Base-by-base conservation (phyloP, 306 rosid genomes). In the Rubus parviflorus region DNA sequence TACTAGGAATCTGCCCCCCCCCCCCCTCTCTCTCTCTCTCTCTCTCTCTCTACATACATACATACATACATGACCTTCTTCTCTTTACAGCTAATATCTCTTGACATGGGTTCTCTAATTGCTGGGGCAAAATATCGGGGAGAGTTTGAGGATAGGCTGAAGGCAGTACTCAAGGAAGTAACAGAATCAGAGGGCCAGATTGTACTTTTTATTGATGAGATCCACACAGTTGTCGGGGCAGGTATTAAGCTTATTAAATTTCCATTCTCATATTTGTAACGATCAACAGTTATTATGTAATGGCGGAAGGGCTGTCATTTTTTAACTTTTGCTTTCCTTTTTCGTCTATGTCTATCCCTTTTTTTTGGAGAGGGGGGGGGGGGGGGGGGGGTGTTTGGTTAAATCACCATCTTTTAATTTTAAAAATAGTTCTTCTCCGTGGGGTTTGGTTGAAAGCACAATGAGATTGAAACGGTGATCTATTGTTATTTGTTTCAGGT, bases 91-190 rank as follows among this genome's bases (percentile, higher is more conserved):
- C 88, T 95, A 80, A 95, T 95, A 79, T 95, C 99, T 60, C 99
- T 95, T 78, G 99, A 92, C 84, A 95, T 95, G 99, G 99, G 99
- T 74, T 86, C 99, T 47, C 94, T 92, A 37, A 95, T 95, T 89
- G 99, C 97, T 75, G 99, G 97, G 58, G 99, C 99, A 73, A 95
- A 95, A 78, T 95, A 90, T 81, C 92, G 99, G 42, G 99, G 99
- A 82, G 99, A 95, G 84, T 95, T 95, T 85, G 99, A 95, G 86
- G 99, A 95, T 77, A 91, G 99, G 81, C 91, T 95, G 83, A 95
- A 95, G 88, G 99, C 99, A 49, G 99, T 95, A 51, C 97, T 95
- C 68, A 95, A 72, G 92, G 99, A 95, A 91, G 97, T 95, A 70
- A 95, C 99, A 66, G 99, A 95, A 68, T 95, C 99, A 30, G 99